phyloP scores from a whole-genome alignment of 164 flowering plant genomes.

The Santalum album region DNA sequence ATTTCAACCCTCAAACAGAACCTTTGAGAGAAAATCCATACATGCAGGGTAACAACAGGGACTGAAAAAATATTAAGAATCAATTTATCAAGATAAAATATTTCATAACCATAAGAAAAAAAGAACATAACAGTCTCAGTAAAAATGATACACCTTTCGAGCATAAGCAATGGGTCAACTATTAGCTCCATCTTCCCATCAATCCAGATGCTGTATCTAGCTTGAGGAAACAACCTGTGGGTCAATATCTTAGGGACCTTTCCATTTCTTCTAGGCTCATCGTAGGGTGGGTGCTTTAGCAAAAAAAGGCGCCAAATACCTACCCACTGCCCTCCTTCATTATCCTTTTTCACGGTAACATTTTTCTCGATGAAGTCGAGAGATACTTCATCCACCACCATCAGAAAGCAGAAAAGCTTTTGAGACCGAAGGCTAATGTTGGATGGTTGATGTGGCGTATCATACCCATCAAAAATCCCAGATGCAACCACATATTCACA shows the following conservation, averaged over 20 bases:
- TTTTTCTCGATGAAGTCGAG: slow-evolving; percentile 59
- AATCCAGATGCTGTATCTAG: slow-evolving; percentile 95
- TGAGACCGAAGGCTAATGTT: slow-evolving; percentile 68
- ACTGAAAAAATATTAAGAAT: too few species aligned
- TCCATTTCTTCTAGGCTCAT: slow-evolving; percentile 95
- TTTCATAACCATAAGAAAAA: too few species aligned
- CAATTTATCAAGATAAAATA: too few species aligned
- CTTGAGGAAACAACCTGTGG: slow-evolving; percentile 87
- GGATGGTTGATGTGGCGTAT: slow-evolving; percentile 89
- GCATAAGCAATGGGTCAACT: slow-evolving; percentile 82
- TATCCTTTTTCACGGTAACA: slow-evolving; percentile 54
- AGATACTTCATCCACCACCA: slow-evolving; percentile 90
- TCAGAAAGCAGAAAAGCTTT: slow-evolving; percentile 89
- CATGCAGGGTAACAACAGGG: too few species aligned
- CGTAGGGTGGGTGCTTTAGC: slow-evolving; percentile 74
- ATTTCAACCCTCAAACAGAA: background rate
- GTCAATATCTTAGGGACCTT: slow-evolving; percentile 94
- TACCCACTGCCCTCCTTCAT: slow-evolving; percentile 72
- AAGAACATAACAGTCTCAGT: too few species aligned
- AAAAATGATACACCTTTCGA: slow-evolving; percentile 58
- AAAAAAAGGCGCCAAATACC: slow-evolving; percentile 89
- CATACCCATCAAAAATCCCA: slow-evolving; percentile 98
- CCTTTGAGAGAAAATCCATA: background rate
- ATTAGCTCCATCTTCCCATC: slow-evolving; percentile 99
- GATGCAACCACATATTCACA: slow-evolving; percentile 92